These are phyloP conservation scores for Boletus calvinii DNA, from an alignment of 1,284 basidiomycete species.

Conservation along the genomic window DNA sequence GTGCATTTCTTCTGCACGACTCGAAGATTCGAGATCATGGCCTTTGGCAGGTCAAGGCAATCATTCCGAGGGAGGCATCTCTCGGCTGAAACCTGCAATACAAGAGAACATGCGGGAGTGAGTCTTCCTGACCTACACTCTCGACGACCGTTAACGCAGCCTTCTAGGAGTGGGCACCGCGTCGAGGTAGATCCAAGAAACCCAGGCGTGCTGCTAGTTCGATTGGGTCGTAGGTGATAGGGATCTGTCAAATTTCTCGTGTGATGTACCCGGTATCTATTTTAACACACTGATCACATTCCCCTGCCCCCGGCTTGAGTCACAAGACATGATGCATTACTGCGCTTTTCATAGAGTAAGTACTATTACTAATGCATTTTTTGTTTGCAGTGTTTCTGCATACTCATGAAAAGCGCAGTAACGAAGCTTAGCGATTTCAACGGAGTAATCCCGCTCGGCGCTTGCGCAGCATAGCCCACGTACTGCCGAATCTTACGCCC, in stretches of 20 bases:
- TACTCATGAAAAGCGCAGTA: too few species aligned
- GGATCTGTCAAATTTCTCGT: neutral
- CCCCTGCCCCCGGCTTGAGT: neutral
- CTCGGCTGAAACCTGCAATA: conserved; percentile 91
- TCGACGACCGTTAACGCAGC: neutral
- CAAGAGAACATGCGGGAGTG: conserved; percentile 81
- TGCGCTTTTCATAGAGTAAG: too few species aligned
- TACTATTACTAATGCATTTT: too few species aligned
- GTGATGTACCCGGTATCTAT: neutral
- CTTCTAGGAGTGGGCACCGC: conserved; percentile 14
- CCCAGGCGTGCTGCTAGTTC: conserved; percentile 82
- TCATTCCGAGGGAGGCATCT: conserved; percentile 78
- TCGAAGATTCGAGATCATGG: neutral
- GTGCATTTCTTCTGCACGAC: conserved; percentile 27
- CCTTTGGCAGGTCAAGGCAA: conserved; percentile 65
- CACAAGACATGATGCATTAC: neutral
- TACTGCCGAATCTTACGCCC: neutral
- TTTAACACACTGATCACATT: neutral
- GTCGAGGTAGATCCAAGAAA: conserved; percentile 75
- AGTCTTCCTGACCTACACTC: conserved; percentile 20
- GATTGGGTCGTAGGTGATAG: conserved; percentile 39
- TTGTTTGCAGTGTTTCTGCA: too few species aligned
- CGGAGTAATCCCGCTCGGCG: neutral
- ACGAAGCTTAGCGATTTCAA: neutral
- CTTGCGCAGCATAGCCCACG: neutral